Percentiles rank a stretch among this genome's conserved stretches.
These are phyloP conservation scores for Colletotrichum theobromicola DNA, from an alignment of 2,329 filamentous ascomycete genomes.

Conservation along the genomic window DNA sequence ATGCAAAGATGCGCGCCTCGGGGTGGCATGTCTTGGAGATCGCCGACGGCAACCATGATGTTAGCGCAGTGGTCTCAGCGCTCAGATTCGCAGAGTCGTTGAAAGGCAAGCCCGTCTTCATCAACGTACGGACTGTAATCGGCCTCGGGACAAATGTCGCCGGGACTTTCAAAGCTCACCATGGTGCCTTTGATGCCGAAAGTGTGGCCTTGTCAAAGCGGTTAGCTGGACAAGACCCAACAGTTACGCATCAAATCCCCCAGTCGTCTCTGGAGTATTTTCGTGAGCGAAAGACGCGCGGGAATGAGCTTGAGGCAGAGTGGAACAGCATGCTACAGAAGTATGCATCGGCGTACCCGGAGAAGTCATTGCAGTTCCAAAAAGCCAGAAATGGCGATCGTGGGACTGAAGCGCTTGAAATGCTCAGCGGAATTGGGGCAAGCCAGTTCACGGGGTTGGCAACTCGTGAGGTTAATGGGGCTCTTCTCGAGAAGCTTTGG, in stretches of 20 bases:
- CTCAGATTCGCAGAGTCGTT: conserved; percentile 34
- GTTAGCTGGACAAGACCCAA: neutral
- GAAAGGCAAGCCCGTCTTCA: conserved; percentile 56
- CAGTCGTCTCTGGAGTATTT: conserved; percentile 50
- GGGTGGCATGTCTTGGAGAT: conserved; percentile 60
- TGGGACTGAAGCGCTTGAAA: conserved; percentile 14
- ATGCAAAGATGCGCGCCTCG: conserved; percentile 57
- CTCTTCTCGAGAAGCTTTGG: conserved; percentile 26
- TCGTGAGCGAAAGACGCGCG: conserved; percentile 32
- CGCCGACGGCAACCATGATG: conserved; percentile 51
- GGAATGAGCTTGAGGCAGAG: conserved; percentile 46
- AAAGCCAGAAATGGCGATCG: conserved; percentile 47
- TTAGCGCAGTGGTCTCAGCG: conserved; percentile 49
- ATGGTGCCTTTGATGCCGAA: conserved; percentile 51
- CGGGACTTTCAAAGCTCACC: conserved; percentile 58
- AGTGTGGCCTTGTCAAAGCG: conserved; percentile 45
- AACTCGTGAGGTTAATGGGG: conserved; percentile 44
- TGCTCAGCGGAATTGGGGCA: conserved; percentile 18
- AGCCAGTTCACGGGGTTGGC: conserved; percentile 20
- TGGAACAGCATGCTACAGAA: conserved; percentile 47
- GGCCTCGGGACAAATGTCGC: conserved; percentile 52
- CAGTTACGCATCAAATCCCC: conserved; percentile 9
- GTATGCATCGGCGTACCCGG: conserved; percentile 49
- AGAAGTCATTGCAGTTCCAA: conserved; percentile 52
- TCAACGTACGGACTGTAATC: conserved; percentile 63